Evolutionary conservation across 331 rosid genomes (phyloP).

Genomic region (Pyrus hybrid): DNA sequence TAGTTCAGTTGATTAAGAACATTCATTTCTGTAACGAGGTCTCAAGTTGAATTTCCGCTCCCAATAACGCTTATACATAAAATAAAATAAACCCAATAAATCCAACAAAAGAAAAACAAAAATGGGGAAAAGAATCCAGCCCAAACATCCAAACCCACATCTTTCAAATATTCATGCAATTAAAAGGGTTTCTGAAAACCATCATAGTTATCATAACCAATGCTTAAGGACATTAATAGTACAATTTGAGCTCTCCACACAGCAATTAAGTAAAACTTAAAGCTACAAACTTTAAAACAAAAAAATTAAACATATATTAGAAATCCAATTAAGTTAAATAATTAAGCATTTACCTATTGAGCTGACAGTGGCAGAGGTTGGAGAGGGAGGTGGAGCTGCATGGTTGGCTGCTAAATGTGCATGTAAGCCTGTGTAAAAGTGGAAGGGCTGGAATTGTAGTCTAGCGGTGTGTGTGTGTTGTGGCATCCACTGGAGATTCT

Average conservation of each 20-base stretch:
- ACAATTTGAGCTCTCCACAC: background rate
- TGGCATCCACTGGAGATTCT: conserved; percentile 50
- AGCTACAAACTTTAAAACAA: background rate
- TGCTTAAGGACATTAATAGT: background rate
- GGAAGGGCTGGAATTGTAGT: conserved; percentile 4
- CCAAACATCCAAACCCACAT: background rate
- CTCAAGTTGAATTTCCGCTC: no score
- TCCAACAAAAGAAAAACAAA: background rate
- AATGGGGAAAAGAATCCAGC: background rate
- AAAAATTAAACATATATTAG: no score
- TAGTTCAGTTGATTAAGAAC: no score
- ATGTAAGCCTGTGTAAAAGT: conserved; percentile 19
- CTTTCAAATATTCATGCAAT: background rate
- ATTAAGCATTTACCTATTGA: conserved; percentile 17
- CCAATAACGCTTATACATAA: background rate
- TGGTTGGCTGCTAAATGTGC: conserved; percentile 24
- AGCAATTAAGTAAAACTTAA: background rate
- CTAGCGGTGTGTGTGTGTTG: conserved; percentile 45
- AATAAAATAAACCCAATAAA: background rate
- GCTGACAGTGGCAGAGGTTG: conserved; percentile 10
- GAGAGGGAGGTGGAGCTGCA: conserved; percentile 17
- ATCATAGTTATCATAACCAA: background rate
- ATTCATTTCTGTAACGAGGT: no score
- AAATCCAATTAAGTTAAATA: background rate
- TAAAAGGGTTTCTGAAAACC: background rate